These are phyloP conservation scores for Hanseniaspora occidentalis DNA, from an alignment of 805 yeast species.

Conservation along the genomic window DNA sequence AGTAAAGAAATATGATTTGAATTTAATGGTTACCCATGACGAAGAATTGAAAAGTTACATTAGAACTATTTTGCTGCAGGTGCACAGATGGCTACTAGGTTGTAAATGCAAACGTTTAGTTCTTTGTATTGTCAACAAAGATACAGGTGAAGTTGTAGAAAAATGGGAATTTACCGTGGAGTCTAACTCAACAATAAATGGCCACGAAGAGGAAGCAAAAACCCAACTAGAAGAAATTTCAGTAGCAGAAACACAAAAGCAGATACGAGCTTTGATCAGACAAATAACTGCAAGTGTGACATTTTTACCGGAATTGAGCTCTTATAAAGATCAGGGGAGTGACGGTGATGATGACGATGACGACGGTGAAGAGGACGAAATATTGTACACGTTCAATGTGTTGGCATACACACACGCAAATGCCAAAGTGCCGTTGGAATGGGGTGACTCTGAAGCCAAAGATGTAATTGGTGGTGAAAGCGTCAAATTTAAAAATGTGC, in stretches of 20 bases:
- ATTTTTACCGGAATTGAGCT: constrained; percentile 61
- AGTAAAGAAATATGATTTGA: constrained; percentile 69
- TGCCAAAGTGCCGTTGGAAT: constrained; percentile 60
- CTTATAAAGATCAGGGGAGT: background rate
- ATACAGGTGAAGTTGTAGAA: constrained; percentile 57
- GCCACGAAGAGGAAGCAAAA: constrained; percentile 4
- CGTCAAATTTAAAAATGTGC: constrained; percentile 57
- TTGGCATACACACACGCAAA: constrained; percentile 67
- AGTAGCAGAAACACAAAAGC: constrained; percentile 45
- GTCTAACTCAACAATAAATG: constrained; percentile 9
- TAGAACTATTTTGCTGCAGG: constrained; percentile 50
- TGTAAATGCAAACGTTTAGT: constrained; percentile 58
- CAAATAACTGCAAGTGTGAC: constrained; percentile 84
- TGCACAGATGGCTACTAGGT: constrained; percentile 61
- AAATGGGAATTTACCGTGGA: constrained; percentile 76
- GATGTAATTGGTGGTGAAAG: constrained; percentile 47
- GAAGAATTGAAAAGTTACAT: constrained; percentile 67
- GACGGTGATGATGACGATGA: background rate
- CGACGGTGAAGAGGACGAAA: constrained; percentile 22
- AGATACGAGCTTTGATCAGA: constrained; percentile 75
- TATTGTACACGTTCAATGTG: constrained; percentile 66
- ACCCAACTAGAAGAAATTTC: constrained; percentile 10
- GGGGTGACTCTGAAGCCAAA: constrained; percentile 69
- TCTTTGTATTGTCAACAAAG: constrained; percentile 59
- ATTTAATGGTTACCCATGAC: constrained; percentile 57